These are phyloP conservation scores for Globisporangium cylindrosporum DNA, from an alignment of 352 stramenopile genomes.

Conservation along the genomic window DNA sequence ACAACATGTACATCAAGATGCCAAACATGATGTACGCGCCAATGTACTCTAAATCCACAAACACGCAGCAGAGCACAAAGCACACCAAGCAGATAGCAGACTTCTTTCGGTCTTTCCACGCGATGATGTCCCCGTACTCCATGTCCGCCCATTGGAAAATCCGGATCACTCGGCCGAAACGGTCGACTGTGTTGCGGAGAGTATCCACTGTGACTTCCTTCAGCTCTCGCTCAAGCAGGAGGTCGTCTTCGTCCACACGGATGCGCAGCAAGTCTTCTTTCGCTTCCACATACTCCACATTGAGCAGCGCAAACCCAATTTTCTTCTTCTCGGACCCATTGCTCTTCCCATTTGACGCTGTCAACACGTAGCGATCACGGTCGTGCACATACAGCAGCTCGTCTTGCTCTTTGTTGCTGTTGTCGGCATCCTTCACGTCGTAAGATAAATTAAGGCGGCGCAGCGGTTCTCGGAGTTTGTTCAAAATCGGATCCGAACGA, in stretches of 20 bases:
- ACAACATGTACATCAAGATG: slow-evolving; percentile 76
- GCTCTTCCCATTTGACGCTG: slow-evolving; percentile 28
- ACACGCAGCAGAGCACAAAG: slow-evolving; percentile 69
- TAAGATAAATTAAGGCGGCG: slow-evolving; percentile 46
- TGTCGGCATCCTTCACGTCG: slow-evolving; percentile 22
- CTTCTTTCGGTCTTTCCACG: slow-evolving; percentile 85
- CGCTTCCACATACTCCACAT: slow-evolving; percentile 65
- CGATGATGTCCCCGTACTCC: slow-evolving; percentile 76
- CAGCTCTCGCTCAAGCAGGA: slow-evolving; percentile 58
- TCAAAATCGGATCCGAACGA: slow-evolving; percentile 40
- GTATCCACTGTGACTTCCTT: slow-evolving; percentile 83
- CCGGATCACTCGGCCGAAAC: slow-evolving; percentile 62
- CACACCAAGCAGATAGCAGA: slow-evolving; percentile 55
- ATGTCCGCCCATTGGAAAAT: slow-evolving; percentile 73
- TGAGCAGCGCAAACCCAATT: slow-evolving; percentile 55
- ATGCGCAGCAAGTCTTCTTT: slow-evolving; percentile 72
- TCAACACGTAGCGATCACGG: slow-evolving; percentile 51
- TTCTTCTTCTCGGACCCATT: slow-evolving; percentile 31
- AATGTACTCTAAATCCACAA: slow-evolving; percentile 71
- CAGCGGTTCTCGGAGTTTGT: slow-evolving; percentile 43
- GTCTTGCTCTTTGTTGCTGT: background rate
- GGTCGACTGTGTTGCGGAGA: slow-evolving; percentile 68
- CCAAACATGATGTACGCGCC: slow-evolving; percentile 62
- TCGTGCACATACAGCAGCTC: slow-evolving; percentile 28
- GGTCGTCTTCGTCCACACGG: slow-evolving; percentile 46